Conservation (phyloP, 345 rosid species). For the Passiflora organensis region DNA sequence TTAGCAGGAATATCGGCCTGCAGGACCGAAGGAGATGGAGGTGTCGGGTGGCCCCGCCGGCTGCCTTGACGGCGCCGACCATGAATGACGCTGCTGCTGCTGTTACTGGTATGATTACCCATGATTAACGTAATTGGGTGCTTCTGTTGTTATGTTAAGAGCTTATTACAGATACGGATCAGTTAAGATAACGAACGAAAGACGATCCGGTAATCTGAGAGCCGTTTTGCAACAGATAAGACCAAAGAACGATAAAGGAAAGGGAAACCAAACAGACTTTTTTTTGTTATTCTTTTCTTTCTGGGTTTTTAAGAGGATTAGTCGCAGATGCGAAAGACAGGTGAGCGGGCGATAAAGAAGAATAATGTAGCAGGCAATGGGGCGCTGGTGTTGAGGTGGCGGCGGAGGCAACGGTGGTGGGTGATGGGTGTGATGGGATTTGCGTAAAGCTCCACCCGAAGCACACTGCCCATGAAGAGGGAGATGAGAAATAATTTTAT, state of each 20-base stretch:
- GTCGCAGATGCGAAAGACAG: background rate
- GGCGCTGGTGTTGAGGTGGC: background rate
- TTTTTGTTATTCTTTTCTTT: too few relatives aligned
- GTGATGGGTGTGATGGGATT: conserved; percentile 28
- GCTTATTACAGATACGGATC: conserved; percentile 11
- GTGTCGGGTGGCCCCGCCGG: conserved; percentile 42
- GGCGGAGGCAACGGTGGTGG: background rate
- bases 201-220: conserved; percentile 1
- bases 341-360: conserved; percentile 2
- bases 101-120: conserved; percentile 71
- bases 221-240: too few relatives aligned
- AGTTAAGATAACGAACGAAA: background rate
- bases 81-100: conserved; percentile 41
- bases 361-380: conserved; percentile 13
- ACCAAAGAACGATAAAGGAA: too few relatives aligned
- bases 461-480: conserved; percentile 18
- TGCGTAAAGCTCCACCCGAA: conserved; percentile 51
- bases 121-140: conserved; percentile 22
- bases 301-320: background rate
- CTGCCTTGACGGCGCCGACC: conserved; percentile 50
- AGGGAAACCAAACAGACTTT: conserved; percentile 1
- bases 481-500: background rate
- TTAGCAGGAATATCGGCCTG: conserved; percentile 64
- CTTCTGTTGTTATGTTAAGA: background rate
- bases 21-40: conserved; percentile 48